Percentiles rank a stretch among this genome's conserved stretches.
These are phyloP conservation scores for Pseudocercospora eumusae DNA, from an alignment of 2,329 filamentous ascomycete genomes.

Conservation along the genomic window DNA sequence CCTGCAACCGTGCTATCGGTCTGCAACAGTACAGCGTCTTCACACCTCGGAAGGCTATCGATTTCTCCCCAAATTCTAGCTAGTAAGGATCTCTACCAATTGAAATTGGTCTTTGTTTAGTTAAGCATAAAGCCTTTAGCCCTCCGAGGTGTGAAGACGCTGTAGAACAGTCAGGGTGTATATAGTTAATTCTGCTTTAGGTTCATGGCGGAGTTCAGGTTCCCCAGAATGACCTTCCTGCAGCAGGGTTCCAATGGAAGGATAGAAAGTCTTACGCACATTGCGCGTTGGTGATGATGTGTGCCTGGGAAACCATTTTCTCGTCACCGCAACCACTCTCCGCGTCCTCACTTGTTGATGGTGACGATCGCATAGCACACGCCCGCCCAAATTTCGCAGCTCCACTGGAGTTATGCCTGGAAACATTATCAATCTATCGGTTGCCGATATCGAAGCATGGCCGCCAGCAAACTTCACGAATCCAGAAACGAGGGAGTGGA, in stretches of 20 bases:
- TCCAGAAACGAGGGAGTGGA: constrained; percentile 36
- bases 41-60: too few relatives aligned
- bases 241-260: background rate
- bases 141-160: too few relatives aligned
- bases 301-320: background rate
- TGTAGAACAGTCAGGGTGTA: too few relatives aligned
- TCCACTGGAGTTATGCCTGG: constrained; percentile 13
- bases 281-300: background rate
- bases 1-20: background rate
- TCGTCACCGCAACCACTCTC: background rate
- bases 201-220: constrained; percentile 6
- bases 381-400: background rate
- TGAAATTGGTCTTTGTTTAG: too few relatives aligned
- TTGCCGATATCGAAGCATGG: constrained; percentile 17
- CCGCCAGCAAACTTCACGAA: constrained; percentile 33
- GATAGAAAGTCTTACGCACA: background rate
- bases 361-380: background rate
- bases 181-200: constrained; percentile 10
- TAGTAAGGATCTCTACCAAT: too few relatives aligned
- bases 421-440: constrained; percentile 18
- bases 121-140: too few relatives aligned
- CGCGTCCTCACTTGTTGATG: background rate
- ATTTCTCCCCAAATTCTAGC: too few relatives aligned
- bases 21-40: background rate
- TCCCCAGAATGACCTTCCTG: constrained; percentile 1